These are phyloP conservation scores for Teratosphaeria gauchensis DNA, from an alignment of 2,329 filamentous ascomycete species.

Conservation along the genomic window DNA sequence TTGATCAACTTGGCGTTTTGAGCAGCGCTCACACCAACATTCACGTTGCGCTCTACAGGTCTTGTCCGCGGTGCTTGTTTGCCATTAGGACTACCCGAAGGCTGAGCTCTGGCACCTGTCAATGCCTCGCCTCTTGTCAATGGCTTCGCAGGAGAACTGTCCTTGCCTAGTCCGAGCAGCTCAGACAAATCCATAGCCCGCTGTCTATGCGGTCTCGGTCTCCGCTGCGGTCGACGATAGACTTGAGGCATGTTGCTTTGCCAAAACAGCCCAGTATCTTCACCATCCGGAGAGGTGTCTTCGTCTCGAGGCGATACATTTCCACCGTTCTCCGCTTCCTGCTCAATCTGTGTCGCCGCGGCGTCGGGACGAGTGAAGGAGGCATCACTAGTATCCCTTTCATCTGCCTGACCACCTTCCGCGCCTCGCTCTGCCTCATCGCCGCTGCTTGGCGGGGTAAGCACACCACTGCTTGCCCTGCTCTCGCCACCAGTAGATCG, in stretches of 20 bases:
- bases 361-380: slow-evolving; percentile 17
- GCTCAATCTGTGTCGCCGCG: slow-evolving; percentile 13
- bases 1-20: slow-evolving; percentile 7
- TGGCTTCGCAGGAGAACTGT: slow-evolving; percentile 5
- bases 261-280: slow-evolving; percentile 23
- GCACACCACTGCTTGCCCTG: slow-evolving; percentile 19
- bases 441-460: slow-evolving; percentile 24
- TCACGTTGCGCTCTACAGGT: slow-evolving; percentile 5
- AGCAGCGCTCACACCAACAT: slow-evolving; percentile 2
- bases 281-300: not conserved
- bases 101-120: not conserved
- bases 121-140: not conserved
- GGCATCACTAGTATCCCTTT: not conserved
- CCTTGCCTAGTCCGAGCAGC: slow-evolving; percentile 13
- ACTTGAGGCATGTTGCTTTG: slow-evolving; percentile 16
- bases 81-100: slow-evolving; percentile 14
- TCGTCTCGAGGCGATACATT: not conserved
- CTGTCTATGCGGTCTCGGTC: slow-evolving; percentile 9
- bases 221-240: slow-evolving; percentile 2
- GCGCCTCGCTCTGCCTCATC: slow-evolving; percentile 10
- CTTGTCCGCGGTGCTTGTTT: slow-evolving; percentile 7
- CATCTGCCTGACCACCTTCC: not conserved
- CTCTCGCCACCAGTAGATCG: slow-evolving; percentile 1
- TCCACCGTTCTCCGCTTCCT: not conserved
- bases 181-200: slow-evolving; percentile 19